A percentile compares a stretch with the other conserved stretches of the same genome.
phyloP scores from a whole-genome alignment of 176 grass and related monocot genomes.

The Zoysia japonica region DNA sequence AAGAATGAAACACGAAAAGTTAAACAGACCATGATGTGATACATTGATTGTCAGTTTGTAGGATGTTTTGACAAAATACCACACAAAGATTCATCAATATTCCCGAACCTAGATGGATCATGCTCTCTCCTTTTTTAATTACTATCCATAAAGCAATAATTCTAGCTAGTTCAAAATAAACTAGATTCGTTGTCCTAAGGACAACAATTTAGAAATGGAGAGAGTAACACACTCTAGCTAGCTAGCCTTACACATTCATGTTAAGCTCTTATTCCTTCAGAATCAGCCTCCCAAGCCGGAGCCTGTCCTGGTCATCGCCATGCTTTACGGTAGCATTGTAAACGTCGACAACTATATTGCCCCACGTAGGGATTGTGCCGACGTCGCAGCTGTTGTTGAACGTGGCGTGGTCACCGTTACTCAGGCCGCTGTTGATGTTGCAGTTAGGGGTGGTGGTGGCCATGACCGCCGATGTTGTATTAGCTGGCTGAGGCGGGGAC shows the following conservation, averaged over 20 bases:
- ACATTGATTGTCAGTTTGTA: no score
- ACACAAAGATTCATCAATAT: no score
- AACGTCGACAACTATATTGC: constrained; percentile 46
- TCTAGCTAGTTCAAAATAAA: no score
- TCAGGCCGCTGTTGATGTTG: constrained; percentile 36
- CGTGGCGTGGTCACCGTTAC: constrained; percentile 15
- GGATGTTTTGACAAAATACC: no score
- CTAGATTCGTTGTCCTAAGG: no score
- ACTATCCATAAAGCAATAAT: no score
- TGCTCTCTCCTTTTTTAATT: no score
- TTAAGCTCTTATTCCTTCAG: constrained; percentile 44
- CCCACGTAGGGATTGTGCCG: constrained; percentile 38
- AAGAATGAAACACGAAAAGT: no score
- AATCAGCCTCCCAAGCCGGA: constrained; percentile 33
- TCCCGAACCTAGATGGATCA: no score
- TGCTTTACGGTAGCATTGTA: constrained; percentile 47
- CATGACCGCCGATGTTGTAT: neutral
- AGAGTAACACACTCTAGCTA: neutral
- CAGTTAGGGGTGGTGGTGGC: neutral
- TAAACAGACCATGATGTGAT: no score
- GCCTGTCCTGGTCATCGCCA: neutral
- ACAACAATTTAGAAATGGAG: no score
- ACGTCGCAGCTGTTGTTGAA: constrained; percentile 36
- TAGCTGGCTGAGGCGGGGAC: neutral
- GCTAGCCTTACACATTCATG: neutral